Evolutionary conservation across 2,329 filamentous ascomycete species (phyloP).

Genomic region (Fusarium phyllophilum): DNA sequence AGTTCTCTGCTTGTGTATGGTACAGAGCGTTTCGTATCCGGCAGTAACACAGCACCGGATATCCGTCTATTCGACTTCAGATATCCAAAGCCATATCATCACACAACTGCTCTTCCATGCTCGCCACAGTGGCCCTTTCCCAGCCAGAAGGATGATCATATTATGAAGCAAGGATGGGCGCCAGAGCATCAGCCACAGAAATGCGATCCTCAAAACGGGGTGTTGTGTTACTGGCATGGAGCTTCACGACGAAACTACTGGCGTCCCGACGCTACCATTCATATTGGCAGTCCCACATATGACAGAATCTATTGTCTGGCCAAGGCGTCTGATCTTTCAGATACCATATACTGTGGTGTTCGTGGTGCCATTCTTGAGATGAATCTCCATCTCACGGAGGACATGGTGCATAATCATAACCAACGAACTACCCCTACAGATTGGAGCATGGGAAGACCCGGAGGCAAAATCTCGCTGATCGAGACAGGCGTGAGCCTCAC

Average conservation of each 20-base stretch:
- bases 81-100: conserved; percentile 58
- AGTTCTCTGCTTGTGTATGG: conserved; percentile 62
- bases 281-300: conserved; percentile 51
- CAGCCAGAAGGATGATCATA: conserved; percentile 27
- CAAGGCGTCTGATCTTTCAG: conserved; percentile 57
- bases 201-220: conserved; percentile 51
- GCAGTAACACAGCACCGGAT: conserved; percentile 55
- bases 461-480: conserved; percentile 41
- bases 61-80: conserved; percentile 67
- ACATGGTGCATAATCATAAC: conserved; percentile 9
- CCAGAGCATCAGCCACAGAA: conserved; percentile 14
- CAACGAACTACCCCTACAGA: conserved; percentile 36
- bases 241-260: conserved; percentile 56
- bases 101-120: conserved; percentile 61
- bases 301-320: conserved; percentile 58
- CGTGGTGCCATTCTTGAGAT: conserved; percentile 60
- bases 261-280: conserved; percentile 61
- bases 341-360: conserved; percentile 61
- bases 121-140: conserved; percentile 50
- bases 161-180: conserved; percentile 17
- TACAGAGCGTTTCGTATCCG: conserved; percentile 61
- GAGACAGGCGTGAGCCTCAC: conserved; percentile 48
- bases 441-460: conserved; percentile 37
- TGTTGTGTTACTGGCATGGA: conserved; percentile 60
- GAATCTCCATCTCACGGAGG: conserved; percentile 43